Conservation (phyloP, 306 rosid species). For the Mimosa pudica region DNA sequence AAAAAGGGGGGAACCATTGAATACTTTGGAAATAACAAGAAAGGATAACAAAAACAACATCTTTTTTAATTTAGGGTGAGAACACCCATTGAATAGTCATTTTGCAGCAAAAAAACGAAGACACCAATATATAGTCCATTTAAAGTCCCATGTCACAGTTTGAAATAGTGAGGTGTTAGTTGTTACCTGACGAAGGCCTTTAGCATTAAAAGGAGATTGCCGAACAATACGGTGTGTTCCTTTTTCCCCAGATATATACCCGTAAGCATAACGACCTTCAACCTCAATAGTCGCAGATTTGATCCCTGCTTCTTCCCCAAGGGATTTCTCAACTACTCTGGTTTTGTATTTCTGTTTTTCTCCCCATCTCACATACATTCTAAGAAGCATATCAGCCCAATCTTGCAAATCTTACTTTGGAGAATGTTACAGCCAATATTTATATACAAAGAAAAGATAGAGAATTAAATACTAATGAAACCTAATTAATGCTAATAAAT, state of each 20-base stretch:
- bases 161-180: slow-evolving; percentile 20
- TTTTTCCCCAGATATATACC: slow-evolving; percentile 94
- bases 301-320: slow-evolving; percentile 95
- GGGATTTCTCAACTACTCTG: slow-evolving; percentile 85
- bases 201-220: slow-evolving; percentile 93
- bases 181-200: slow-evolving; percentile 96
- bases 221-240: slow-evolving; percentile 95
- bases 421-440: neutral
- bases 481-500: neutral
- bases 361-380: slow-evolving; percentile 97
- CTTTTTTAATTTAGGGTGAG: too few relatives aligned
- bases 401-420: slow-evolving; percentile 63
- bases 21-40: neutral
- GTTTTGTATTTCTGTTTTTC: slow-evolving; percentile 92
- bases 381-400: slow-evolving; percentile 98
- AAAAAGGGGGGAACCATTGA: neutral
- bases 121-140: neutral
- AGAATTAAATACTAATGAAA: neutral
- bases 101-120: neutral
- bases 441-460: neutral
- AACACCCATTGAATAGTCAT: neutral
- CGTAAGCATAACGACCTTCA: slow-evolving; percentile 96
- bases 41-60: neutral
- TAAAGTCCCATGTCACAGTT: neutral
- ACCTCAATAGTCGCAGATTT: slow-evolving; percentile 91